Percentiles rank a stretch among this genome's conserved stretches.
Evolutionary conservation across 257 asterid genomes (phyloP).

Genomic region (Petunia secreta): DNA sequence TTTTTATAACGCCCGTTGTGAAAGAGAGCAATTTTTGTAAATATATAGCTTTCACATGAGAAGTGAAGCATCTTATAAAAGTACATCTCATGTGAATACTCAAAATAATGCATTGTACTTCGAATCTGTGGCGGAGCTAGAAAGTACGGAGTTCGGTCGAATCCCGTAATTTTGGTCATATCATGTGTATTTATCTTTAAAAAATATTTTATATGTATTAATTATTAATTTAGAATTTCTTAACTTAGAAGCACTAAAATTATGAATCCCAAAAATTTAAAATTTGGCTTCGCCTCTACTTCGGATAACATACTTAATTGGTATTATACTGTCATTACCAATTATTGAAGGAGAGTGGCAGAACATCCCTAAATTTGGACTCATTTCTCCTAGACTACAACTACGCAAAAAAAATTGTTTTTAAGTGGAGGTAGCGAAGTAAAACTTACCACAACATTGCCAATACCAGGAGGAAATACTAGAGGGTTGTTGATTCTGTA

Average conservation of each 20-base stretch:
- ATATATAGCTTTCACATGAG: background rate
- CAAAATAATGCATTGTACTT: background rate
- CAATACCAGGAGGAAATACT: conserved; percentile 54
- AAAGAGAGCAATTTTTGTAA: no score
- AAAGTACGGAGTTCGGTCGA: no score
- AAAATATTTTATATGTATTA: no score
- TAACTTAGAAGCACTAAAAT: no score
- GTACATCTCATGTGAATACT: background rate
- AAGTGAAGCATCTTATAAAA: background rate
- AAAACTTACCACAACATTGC: conserved; percentile 56
- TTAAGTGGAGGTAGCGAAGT: background rate
- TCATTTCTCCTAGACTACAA: background rate
- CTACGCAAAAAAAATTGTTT: background rate
- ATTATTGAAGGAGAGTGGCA: background rate
- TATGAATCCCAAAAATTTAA: no score
- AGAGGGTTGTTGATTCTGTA: conserved; percentile 49
- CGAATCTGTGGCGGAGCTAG: no score
- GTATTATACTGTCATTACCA: background rate
- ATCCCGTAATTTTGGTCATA: no score
- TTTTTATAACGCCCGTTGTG: no score
- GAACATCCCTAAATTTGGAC: background rate
- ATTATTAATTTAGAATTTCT: no score
- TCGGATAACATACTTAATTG: no score
- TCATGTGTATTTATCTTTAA: no score
- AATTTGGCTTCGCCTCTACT: no score